phyloP scores from a whole-genome alignment of 139 green algal species.

The Edaphochlamys debaryana region DNA sequence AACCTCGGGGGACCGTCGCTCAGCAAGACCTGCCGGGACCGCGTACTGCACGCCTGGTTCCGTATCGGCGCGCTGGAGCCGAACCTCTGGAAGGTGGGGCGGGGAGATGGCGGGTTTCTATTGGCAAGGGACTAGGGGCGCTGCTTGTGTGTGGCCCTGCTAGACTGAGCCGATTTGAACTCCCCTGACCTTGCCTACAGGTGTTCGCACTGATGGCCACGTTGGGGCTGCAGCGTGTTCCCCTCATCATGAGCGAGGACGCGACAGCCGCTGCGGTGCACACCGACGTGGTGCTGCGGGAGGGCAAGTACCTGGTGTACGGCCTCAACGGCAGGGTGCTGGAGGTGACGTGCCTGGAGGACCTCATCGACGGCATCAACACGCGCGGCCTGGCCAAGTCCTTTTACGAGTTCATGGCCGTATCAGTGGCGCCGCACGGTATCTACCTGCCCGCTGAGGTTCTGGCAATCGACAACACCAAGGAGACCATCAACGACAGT shows the following conservation, averaged over 20 bases:
- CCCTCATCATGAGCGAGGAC: background rate
- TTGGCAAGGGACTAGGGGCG: too few species aligned
- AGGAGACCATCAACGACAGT: background rate
- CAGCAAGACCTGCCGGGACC: background rate
- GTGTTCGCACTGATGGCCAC: background rate
- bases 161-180: too few species aligned
- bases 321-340: background rate
- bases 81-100: background rate
- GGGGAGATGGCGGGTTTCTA: too few species aligned
- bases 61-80: background rate
- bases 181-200: background rate
- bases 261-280: background rate
- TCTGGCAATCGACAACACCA: background rate
- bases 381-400: background rate
- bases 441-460: background rate
- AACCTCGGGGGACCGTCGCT: background rate
- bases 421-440: background rate
- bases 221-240: background rate
- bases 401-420: background rate
- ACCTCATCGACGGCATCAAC: background rate
- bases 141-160: too few species aligned
- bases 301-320: background rate
- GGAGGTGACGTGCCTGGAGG: background rate
- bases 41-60: background rate
- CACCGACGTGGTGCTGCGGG: background rate